Conservation (phyloP, 805 yeast species). For the Ogataea methanolica region DNA sequence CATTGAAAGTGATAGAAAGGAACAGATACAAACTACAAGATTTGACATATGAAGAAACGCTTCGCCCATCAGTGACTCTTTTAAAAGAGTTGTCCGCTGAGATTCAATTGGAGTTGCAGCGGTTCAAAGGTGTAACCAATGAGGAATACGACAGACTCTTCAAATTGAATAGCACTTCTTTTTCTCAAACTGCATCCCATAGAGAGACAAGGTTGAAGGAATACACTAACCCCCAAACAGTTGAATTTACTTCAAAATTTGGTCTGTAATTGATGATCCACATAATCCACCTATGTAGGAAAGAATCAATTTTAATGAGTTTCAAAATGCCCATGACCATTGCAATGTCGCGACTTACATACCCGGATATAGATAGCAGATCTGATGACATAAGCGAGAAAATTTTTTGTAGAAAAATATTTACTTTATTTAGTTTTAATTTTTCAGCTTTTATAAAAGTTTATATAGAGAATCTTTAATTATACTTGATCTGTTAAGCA, state of each 20-base stretch:
- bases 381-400: too few species aligned
- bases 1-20: constrained; percentile 16
- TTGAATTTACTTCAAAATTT: constrained; percentile 14
- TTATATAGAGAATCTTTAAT: too few species aligned
- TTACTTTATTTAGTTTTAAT: background rate
- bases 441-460: background rate
- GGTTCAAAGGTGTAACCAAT: constrained; percentile 2
- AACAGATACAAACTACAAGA: constrained; percentile 10
- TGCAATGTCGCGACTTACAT: too few species aligned
- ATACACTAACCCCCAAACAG: constrained; percentile 28
- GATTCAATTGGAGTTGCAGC: constrained; percentile 6
- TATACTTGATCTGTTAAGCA: too few species aligned
- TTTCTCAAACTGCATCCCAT: constrained; percentile 17
- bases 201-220: constrained; percentile 8
- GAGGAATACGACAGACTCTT: constrained; percentile 10
- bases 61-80: constrained; percentile 8
- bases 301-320: background rate
- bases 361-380: too few species aligned
- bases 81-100: constrained; percentile 7
- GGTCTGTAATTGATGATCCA: background rate
- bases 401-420: too few species aligned
- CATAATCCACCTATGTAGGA: background rate
- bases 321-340: too few species aligned
- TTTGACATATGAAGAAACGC: constrained; percentile 6
- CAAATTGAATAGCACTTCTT: constrained; percentile 11